phyloP scores from a whole-genome alignment of 129 eudicot species.

The Sambucus nigra region DNA sequence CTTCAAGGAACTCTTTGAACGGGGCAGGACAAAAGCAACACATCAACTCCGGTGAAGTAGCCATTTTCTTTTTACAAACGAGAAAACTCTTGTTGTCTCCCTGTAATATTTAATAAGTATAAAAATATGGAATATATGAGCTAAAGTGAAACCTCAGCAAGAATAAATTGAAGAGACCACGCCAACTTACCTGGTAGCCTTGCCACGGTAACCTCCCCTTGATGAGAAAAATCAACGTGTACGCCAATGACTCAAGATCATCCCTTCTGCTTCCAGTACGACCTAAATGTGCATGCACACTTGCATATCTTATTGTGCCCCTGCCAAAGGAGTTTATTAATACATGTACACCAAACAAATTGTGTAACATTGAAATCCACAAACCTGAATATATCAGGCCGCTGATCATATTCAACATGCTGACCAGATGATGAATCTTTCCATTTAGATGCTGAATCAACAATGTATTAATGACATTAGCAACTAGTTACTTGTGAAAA shows the following conservation, averaged over 20 bases:
- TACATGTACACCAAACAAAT: background rate
- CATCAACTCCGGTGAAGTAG: constrained; percentile 94
- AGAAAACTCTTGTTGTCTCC: constrained; percentile 99
- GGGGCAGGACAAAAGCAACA: constrained; percentile 97
- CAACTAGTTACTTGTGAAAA: background rate
- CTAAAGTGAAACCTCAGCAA: background rate
- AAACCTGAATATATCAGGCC: constrained; percentile 97
- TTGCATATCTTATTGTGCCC: constrained; percentile 98
- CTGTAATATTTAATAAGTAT: constrained; percentile 27
- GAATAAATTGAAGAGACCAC: background rate
- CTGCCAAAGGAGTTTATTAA: constrained; percentile 28
- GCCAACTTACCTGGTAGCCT: constrained; percentile 81
- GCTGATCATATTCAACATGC: constrained; percentile 95
- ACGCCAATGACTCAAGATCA: constrained; percentile 98
- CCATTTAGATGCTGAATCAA: constrained; percentile 87
- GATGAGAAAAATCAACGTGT: constrained; percentile 82
- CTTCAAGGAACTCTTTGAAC: constrained; percentile 85
- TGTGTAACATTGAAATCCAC: constrained; percentile 13
- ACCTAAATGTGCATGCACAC: constrained; percentile 99
- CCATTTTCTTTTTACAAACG: constrained; percentile 94
- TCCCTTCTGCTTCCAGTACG: constrained; percentile 99
- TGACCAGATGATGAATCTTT: constrained; percentile 86
- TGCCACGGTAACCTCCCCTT: constrained; percentile 99
- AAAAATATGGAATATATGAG: background rate
- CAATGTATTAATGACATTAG: constrained; percentile 10